Base-by-base conservation (phyloP, 2,329 filamentous ascomycete species). In the Fusarium sp. region DNA sequence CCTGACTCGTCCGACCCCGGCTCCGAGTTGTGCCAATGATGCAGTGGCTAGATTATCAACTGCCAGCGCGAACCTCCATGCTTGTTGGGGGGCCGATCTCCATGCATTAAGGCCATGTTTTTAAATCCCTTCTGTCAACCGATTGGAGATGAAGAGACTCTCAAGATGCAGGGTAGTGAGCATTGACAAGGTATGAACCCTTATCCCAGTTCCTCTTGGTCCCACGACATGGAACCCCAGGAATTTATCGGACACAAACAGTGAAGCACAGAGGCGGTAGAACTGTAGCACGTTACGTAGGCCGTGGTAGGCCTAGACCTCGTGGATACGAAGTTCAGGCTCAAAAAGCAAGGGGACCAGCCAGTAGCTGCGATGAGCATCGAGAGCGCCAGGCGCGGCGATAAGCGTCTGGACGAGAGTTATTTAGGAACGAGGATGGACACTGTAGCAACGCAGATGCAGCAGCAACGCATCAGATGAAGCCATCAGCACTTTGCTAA, bases 61-160 rank as follows among this genome's bases (percentile, higher is more conserved):
- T 47, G 53, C 54, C 61, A 68, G 68, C 62, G 57, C 64, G 71
- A 73, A 75, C 74, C 60, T 60, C 35, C 22, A 54, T 68, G 71
- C 68, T 74, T 73, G 66, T 69, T 65, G 71, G 74, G 70, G 45
- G 64, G 61, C 38, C 68, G 74, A 76, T 76, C 74, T 63, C 55
- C 69, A 72, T 72, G 70, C 70, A 72, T 70, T 46, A 65, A 65
- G 55, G 38, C 60, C 69, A 72, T 72, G 52, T 52, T 70, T 65
- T 63, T 36, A 50, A 38, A 49, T 55, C 46, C 56, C 52, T 62
- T 62, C 50, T 33, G 46, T 65, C 58, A 73, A 60, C 49, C 72
- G 64, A 75, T 71, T 62, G 64, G 71, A 54, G 70, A 60, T 49
- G 64, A 68, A 47, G 49, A 55, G 47, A 54, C 47, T 41, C 42